Percentiles rank a stretch among this genome's conserved stretches.
Evolutionary conservation across 305 asterid species (phyloP).

Genomic region (Fraxinus xanthoxyloides): DNA sequence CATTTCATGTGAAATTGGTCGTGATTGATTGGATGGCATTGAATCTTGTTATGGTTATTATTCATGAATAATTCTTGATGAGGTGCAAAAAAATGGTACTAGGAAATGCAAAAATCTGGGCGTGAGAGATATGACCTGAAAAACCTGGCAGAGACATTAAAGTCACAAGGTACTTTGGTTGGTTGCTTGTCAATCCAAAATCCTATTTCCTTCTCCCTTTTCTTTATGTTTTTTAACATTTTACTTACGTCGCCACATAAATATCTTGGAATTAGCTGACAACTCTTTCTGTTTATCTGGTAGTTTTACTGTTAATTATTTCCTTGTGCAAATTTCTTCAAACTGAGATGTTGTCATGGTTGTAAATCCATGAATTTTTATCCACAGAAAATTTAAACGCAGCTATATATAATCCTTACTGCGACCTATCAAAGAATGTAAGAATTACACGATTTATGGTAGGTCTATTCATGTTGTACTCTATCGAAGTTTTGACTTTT

Average conservation of each 20-base stretch:
- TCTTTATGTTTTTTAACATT: too few relatives aligned
- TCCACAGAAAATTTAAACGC: background rate
- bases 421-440: background rate
- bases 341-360: background rate
- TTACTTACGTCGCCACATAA: too few relatives aligned
- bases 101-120: constrained; percentile 75
- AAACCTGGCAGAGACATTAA: constrained; percentile 70
- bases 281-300: background rate
- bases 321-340: background rate
- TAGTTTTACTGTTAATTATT: background rate
- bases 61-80: constrained; percentile 17
- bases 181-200: background rate
- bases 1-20: constrained; percentile 12
- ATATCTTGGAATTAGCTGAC: too few relatives aligned
- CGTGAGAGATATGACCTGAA: constrained; percentile 49
- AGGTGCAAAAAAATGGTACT: constrained; percentile 22
- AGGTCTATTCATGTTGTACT: constrained; percentile 1
- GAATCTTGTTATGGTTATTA: constrained; percentile 8
- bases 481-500: background rate
- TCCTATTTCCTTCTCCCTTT: background rate
- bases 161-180: constrained; percentile 56
- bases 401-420: background rate
- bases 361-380: background rate
- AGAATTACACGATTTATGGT: background rate
- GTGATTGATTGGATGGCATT: constrained; percentile 3